A percentile compares a stretch with the other conserved stretches of the same genome.
Conservation (phyloP, 179 eudicot genomes). For the Gypsophila paniculata region DNA sequence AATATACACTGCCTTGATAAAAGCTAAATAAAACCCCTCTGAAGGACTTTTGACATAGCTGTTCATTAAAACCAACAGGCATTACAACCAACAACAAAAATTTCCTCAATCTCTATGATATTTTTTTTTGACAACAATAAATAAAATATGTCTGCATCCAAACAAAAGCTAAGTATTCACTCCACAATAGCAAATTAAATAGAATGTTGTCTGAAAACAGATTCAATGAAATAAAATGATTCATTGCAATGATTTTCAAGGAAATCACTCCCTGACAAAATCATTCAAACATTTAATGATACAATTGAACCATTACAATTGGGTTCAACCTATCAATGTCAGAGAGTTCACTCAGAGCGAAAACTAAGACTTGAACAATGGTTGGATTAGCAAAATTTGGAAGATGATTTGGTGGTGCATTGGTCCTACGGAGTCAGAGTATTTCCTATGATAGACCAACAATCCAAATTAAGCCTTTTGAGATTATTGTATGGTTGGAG, state of each 20-base stretch:
- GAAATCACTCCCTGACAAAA: neutral
- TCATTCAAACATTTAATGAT: too few species aligned
- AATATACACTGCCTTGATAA: neutral
- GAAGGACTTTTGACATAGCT: neutral
- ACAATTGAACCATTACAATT: too few species aligned
- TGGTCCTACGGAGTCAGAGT: too few species aligned
- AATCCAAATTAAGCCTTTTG: too few species aligned
- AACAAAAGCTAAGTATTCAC: neutral
- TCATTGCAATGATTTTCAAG: neutral
- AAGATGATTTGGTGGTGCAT: too few species aligned
- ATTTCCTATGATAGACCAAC: too few species aligned
- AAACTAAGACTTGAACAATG: too few species aligned
- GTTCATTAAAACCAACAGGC: constrained; percentile 7
- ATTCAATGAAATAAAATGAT: neutral
- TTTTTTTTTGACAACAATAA: neutral
- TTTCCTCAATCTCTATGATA: neutral
- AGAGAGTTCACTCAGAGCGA: too few species aligned
- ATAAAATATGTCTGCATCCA: neutral
- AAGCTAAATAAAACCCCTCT: neutral
- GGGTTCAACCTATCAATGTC: too few species aligned
- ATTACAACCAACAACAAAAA: neutral
- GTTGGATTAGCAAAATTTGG: too few species aligned
- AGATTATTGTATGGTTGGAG: too few species aligned
- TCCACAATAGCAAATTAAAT: neutral
- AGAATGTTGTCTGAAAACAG: neutral